phyloP scores from a whole-genome alignment of 2,329 filamentous ascomycete species.

The Colletotrichum sojae region DNA sequence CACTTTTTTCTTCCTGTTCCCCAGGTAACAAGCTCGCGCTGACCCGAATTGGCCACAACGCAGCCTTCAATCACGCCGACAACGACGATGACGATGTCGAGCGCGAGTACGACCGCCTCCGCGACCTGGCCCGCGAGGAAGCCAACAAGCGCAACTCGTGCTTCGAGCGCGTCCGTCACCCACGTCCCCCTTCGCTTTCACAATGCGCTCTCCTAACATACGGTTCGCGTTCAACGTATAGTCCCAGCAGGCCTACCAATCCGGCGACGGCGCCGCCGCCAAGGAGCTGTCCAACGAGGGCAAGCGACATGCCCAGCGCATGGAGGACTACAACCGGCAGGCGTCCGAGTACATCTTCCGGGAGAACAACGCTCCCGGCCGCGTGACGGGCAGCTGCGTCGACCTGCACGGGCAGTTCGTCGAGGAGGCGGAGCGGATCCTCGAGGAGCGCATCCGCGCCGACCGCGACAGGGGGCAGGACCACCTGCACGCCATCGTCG shows the following conservation, averaged over 20 bases:
- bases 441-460: constrained; percentile 87
- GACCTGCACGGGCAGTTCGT: constrained; percentile 96
- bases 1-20: no score
- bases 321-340: constrained; percentile 91
- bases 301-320: constrained; percentile 85
- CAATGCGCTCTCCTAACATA: constrained; percentile 3
- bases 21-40: constrained; percentile 9
- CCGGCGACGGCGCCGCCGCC: constrained; percentile 86
- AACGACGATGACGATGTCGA: constrained; percentile 77
- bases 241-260: constrained; percentile 85
- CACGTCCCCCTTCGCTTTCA: not conserved
- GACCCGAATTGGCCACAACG: not conserved
- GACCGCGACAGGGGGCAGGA: constrained; percentile 81
- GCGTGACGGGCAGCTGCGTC: constrained; percentile 85
- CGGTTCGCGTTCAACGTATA: constrained; percentile 44
- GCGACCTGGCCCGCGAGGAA: constrained; percentile 85
- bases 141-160: constrained; percentile 83
- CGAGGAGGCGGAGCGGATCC: constrained; percentile 92
- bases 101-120: constrained; percentile 91
- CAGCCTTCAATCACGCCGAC: constrained; percentile 83
- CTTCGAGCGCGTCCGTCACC: constrained; percentile 75
- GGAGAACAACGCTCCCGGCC: constrained; percentile 87
- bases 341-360: constrained; percentile 96
- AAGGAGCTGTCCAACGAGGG: constrained; percentile 88
- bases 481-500: constrained; percentile 95